Evolutionary conservation across 2,329 filamentous ascomycete species (phyloP).

Genomic region (Talaromyces sp.): DNA sequence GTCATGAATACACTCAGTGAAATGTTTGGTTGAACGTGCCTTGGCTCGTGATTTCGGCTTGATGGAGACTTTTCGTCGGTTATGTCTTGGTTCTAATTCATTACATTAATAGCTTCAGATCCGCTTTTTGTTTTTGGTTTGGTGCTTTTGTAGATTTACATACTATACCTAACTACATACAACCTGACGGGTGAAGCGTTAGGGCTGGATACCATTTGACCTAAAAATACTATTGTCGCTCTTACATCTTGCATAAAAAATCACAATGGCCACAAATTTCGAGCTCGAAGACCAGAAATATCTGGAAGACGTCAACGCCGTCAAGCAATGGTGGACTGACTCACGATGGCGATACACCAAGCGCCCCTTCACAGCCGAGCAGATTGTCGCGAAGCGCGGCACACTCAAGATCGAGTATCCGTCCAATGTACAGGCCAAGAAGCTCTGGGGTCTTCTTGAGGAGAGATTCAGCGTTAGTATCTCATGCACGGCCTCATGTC

Average conservation of each 20-base stretch:
- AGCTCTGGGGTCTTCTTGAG: constrained; percentile 90
- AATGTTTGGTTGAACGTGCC: neutral
- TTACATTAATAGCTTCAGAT: constrained; percentile 11
- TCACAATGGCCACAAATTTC: constrained; percentile 17
- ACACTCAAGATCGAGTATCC: constrained; percentile 88
- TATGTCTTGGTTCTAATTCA: neutral
- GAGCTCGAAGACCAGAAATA: constrained; percentile 72
- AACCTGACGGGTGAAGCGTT: constrained; percentile 4
- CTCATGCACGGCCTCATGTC: no score
- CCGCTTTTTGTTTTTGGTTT: neutral
- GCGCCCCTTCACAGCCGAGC: constrained; percentile 89
- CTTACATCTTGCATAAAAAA: neutral
- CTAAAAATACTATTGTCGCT: neutral
- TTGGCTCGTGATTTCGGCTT: constrained; percentile 16
- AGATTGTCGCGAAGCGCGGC: constrained; percentile 93
- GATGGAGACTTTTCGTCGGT: constrained; percentile 9
- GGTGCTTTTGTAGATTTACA: neutral
- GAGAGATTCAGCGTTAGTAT: constrained; percentile 69
- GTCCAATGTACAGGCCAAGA: constrained; percentile 84
- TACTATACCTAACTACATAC: neutral
- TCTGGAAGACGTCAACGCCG: constrained; percentile 75
- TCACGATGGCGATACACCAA: constrained; percentile 90
- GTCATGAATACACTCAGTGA: constrained; percentile 6
- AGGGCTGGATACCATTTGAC: neutral
- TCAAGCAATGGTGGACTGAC: constrained; percentile 93